phyloP scores from a whole-genome alignment of 2,329 filamentous ascomycete genomes.

The Dothiorella sarmentorum region DNA sequence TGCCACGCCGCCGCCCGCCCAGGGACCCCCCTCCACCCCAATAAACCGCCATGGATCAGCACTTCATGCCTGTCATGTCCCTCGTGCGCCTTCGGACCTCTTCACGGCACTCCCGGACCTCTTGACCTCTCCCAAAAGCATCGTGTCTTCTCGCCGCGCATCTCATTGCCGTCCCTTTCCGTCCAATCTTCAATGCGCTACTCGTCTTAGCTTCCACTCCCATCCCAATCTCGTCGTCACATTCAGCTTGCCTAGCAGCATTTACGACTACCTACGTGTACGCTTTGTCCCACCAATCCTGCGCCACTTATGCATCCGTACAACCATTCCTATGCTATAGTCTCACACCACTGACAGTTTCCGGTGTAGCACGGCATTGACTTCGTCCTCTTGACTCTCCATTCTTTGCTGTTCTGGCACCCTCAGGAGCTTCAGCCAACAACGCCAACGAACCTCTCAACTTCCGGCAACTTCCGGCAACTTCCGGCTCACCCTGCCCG shows the following conservation, averaged over 20 bases:
- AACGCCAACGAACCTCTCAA: neutral
- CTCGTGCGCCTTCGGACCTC: neutral
- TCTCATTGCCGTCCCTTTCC: neutral
- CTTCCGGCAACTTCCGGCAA: neutral
- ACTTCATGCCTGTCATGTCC: conserved; percentile 3
- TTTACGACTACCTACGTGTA: neutral
- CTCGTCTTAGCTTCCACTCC: neutral
- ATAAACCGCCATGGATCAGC: conserved; percentile 15
- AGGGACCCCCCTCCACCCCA: conserved; percentile 12
- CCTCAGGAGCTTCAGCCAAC: neutral
- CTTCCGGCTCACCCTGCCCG: neutral
- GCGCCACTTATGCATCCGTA: conserved; percentile 7
- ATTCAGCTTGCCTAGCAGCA: neutral
- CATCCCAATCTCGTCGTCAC: neutral
- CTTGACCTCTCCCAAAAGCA: neutral
- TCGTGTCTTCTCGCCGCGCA: neutral
- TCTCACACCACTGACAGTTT: conserved; percentile 13
- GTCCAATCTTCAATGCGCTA: neutral
- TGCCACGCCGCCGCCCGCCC: conserved; percentile 4
- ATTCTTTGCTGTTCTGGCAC: neutral
- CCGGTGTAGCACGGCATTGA: conserved; percentile 7
- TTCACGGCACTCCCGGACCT: neutral
- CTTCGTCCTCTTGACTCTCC: neutral
- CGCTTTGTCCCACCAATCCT: neutral
- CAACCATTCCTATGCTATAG: neutral